phyloP scores from a whole-genome alignment of 129 eudicot genomes.

The Cynara cardunculus region DNA sequence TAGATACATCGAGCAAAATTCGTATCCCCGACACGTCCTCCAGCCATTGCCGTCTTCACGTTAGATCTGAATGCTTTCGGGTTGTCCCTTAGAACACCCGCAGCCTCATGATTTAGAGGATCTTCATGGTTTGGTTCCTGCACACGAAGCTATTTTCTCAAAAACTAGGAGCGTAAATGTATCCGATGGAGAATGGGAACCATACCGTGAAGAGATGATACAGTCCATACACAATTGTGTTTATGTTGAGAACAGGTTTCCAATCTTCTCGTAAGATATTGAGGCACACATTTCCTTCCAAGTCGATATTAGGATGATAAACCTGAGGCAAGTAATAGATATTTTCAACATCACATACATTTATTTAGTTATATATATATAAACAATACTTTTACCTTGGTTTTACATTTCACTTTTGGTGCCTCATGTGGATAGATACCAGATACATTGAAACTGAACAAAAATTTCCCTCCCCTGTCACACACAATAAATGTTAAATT shows the following conservation, averaged over 20 bases:
- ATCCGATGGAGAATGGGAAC: slow-evolving; percentile 1
- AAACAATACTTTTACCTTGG: slow-evolving; percentile 39
- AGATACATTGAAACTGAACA: slow-evolving; percentile 49
- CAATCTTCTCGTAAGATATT: slow-evolving; percentile 69
- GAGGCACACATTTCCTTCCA: slow-evolving; percentile 67
- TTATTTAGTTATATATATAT: neutral
- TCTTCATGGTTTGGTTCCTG: slow-evolving; percentile 72
- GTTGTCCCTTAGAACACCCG: slow-evolving; percentile 59
- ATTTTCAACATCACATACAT: neutral
- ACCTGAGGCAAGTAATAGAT: slow-evolving; percentile 32
- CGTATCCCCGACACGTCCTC: slow-evolving; percentile 52
- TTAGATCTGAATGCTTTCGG: slow-evolving; percentile 45
- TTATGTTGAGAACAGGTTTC: slow-evolving; percentile 69
- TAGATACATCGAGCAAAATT: slow-evolving; percentile 33
- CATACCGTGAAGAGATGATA: slow-evolving; percentile 59
- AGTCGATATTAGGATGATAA: slow-evolving; percentile 75
- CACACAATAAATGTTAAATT: neutral
- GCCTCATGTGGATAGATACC: slow-evolving; percentile 64
- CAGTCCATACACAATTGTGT: slow-evolving; percentile 59
- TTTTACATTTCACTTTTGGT: slow-evolving; percentile 73
- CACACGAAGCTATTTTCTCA: slow-evolving; percentile 7
- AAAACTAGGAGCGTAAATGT: neutral
- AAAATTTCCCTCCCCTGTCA: slow-evolving; percentile 53
- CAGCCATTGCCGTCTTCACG: slow-evolving; percentile 50
- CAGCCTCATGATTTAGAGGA: slow-evolving; percentile 70